phyloP scores from a whole-genome alignment of 805 yeast species.

The Candida manassasensis region DNA sequence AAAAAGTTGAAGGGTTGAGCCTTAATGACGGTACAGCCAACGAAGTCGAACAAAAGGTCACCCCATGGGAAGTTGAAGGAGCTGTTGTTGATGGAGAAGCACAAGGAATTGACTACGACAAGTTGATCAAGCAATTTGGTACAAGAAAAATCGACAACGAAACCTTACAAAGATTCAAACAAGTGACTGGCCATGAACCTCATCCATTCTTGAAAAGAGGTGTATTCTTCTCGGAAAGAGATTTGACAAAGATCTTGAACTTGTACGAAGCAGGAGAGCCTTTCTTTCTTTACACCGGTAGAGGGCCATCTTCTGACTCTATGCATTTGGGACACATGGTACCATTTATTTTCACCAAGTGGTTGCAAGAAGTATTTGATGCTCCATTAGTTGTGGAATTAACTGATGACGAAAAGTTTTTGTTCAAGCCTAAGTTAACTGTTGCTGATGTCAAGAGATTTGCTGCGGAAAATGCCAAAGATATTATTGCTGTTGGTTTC shows the following conservation, averaged over 20 bases:
- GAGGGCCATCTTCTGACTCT: conserved; percentile 93
- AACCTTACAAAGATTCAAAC: conserved; percentile 67
- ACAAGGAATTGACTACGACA: conserved; percentile 90
- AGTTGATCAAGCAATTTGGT: conserved; percentile 82
- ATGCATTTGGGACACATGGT: conserved; percentile 97
- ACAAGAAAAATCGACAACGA: conserved; percentile 68
- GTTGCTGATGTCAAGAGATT: conserved; percentile 82
- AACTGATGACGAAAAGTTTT: conserved; percentile 95
- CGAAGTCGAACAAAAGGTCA: conserved; percentile 40
- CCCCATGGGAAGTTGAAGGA: conserved; percentile 99
- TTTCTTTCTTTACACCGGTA: conserved; percentile 92
- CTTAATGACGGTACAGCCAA: conserved; percentile 5
- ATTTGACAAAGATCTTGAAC: conserved; percentile 71
- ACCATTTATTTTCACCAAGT: conserved; percentile 92
- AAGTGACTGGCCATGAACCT: conserved; percentile 85
- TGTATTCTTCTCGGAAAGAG: conserved; percentile 88
- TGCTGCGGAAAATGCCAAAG: conserved; percentile 82
- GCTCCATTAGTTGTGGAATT: conserved; percentile 90
- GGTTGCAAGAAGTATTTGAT: conserved; percentile 97
- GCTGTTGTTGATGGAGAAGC: conserved; percentile 92
- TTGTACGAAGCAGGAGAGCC: conserved; percentile 92
- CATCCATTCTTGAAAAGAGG: conserved; percentile 90
- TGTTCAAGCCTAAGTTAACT: conserved; percentile 86
- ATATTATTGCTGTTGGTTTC: conserved; percentile 91
- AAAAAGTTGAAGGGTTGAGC: conserved; percentile 12